These are phyloP conservation scores for Vicia villosa DNA, from an alignment of 306 rosid species.

Conservation along the genomic window DNA sequence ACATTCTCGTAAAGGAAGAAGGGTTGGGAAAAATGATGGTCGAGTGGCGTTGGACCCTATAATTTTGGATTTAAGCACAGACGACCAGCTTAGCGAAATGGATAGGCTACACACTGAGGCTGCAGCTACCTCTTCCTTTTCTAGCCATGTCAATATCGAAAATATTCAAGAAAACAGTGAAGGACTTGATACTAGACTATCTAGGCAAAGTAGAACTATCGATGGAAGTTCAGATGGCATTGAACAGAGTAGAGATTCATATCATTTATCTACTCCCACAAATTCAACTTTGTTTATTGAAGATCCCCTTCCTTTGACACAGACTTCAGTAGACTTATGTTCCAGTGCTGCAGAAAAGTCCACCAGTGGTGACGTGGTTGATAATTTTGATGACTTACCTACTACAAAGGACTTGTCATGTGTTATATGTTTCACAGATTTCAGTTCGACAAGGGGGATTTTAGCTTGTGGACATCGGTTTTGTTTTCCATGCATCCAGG, in stretches of 20 bases:
- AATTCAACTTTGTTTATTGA: constrained; percentile 37
- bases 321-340: constrained; percentile 46
- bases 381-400: constrained; percentile 39
- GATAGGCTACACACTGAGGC: constrained; percentile 31
- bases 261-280: constrained; percentile 14
- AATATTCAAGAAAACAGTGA: constrained; percentile 42
- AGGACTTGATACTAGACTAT: constrained; percentile 41
- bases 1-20: constrained; percentile 58
- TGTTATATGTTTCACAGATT: constrained; percentile 84
- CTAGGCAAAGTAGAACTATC: constrained; percentile 32
- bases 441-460: constrained; percentile 72
- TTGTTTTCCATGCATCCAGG: constrained; percentile 80
- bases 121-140: constrained; percentile 44
- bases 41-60: constrained; percentile 33
- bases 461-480: constrained; percentile 89
- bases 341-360: constrained; percentile 40
- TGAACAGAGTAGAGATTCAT: constrained; percentile 39
- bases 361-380: constrained; percentile 33
- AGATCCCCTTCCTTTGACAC: constrained; percentile 37
- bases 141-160: constrained; percentile 31
- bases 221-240: constrained; percentile 42
- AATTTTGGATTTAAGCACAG: constrained; percentile 44
- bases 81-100: constrained; percentile 35
- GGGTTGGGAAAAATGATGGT: constrained; percentile 42
- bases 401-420: constrained; percentile 69